Base-by-base conservation (phyloP, 768 basidiomycete genomes). In the Mycena kentingensis region DNA sequence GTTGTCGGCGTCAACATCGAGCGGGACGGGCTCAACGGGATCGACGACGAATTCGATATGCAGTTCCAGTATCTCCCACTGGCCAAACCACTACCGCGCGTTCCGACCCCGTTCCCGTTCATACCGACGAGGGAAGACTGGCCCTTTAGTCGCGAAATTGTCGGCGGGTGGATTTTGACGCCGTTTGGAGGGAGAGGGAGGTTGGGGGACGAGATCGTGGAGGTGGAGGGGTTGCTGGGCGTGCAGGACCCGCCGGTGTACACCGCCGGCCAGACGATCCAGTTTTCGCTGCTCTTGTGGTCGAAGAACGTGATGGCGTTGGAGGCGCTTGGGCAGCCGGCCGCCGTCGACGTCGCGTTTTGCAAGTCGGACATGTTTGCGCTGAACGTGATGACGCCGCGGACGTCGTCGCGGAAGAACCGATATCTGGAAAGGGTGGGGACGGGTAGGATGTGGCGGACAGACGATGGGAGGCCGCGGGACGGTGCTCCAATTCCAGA, bases 181-280 rank as follows among this genome's bases (percentile, higher is more conserved):
- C 53, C 53, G 8, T 55, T 55, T 22, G 49, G 54, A 15, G 54
- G 49, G 3, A 38, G 54, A 35, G 54, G 44, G 2, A 39, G 49
- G 7, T 37, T 55, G 13, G 29, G 49, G 6, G 43, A 55, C 35
- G 54, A 55, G 15, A 39, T 50, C 15, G 48, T 55, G 16, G 49
- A 50, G 18, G 25, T 50, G 24, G 54, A 50, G 44, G 54, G 54
- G 12, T 50, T 55, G 8, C 35, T 55, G 24, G 58, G 58, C 25
- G 58, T 60, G 24, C 54, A 52, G 42, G 58, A 55, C 26, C 58
- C 58, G 31, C 51, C 51, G 26, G 50, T 55, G 5, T 55, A 46
- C 43, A 55, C 47, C 10, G 47, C 38, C 41, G 52, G 52, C 18
- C 46, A 60, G 8, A 36, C 42, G 2, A 19, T 60, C 6, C 41